These are phyloP conservation scores for Amylocystis lapponica DNA, from an alignment of 768 basidiomycete species.

Conservation along the genomic window DNA sequence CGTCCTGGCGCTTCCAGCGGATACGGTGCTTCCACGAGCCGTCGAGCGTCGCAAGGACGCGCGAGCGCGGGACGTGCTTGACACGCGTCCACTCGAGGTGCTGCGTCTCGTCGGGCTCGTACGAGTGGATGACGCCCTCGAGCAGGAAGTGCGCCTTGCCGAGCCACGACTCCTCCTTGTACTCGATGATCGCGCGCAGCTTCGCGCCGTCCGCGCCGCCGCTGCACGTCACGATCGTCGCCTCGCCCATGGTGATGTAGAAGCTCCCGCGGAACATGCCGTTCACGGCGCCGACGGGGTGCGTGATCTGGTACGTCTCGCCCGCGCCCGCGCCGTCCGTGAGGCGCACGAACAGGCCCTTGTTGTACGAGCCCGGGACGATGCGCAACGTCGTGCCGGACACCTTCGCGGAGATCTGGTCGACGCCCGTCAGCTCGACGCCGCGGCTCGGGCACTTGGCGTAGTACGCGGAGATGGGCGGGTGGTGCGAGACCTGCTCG, in stretches of 20 bases:
- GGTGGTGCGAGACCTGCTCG: constrained; percentile 96
- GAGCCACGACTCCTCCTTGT: constrained; percentile 98
- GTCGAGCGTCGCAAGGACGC: constrained; percentile 76
- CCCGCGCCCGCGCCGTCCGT: constrained; percentile 70
- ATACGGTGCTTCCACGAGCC: constrained; percentile 85
- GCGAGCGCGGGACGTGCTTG: constrained; percentile 81
- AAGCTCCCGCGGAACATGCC: constrained; percentile 89
- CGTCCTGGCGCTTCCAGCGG: constrained; percentile 53
- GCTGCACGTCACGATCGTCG: constrained; percentile 74
- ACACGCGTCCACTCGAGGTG: constrained; percentile 76
- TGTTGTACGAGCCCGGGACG: constrained; percentile 75
- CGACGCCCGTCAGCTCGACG: constrained; percentile 71
- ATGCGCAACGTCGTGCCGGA: constrained; percentile 85
- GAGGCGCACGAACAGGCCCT: constrained; percentile 81
- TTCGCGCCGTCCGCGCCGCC: constrained; percentile 53
- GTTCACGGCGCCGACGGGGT: constrained; percentile 86
- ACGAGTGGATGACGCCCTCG: constrained; percentile 88
- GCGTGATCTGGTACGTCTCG: constrained; percentile 83
- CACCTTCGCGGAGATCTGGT: constrained; percentile 92
- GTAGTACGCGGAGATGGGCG: constrained; percentile 85
- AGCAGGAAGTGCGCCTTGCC: constrained; percentile 79
- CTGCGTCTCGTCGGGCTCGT: constrained; percentile 54
- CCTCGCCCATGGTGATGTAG: constrained; percentile 82
- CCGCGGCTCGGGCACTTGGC: constrained; percentile 70
- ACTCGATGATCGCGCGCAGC: constrained; percentile 82